These are phyloP conservation scores for Schwanniomyces occidentalis DNA, from an alignment of 805 yeast genomes.

Conservation along the genomic window DNA sequence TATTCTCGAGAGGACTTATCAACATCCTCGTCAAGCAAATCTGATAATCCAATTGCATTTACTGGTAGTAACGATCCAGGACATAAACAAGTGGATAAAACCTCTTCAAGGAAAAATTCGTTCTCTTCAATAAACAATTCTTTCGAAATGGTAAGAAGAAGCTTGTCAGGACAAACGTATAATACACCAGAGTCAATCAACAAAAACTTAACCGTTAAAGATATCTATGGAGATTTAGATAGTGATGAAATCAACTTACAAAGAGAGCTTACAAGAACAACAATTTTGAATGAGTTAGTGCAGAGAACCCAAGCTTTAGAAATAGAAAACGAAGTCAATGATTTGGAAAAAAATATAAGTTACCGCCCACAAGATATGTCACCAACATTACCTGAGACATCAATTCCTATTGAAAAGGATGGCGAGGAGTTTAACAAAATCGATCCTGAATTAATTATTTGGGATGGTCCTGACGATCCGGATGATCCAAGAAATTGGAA, in stretches of 20 bases:
- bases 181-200: neutral
- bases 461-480: conserved; percentile 32
- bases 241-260: conserved; percentile 28
- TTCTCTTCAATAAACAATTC: conserved; percentile 14
- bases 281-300: conserved; percentile 27
- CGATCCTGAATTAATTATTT: conserved; percentile 40
- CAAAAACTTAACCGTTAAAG: conserved; percentile 23
- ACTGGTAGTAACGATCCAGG: conserved; percentile 6
- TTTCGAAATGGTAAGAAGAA: conserved; percentile 17
- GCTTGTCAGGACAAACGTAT: conserved; percentile 12
- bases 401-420: conserved; percentile 25
- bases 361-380: conserved; percentile 1
- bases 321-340: neutral
- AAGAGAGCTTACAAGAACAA: conserved; percentile 31
- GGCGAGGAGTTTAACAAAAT: conserved; percentile 32
- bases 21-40: conserved; percentile 14
- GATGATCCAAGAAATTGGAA: conserved; percentile 39
- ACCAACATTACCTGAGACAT: conserved; percentile 9
- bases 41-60: conserved; percentile 13
- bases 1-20: conserved; percentile 6
- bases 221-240: conserved; percentile 33
- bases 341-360: conserved; percentile 8
- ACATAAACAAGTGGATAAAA: neutral
- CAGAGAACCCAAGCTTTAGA: conserved; percentile 16
- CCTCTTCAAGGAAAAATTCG: conserved; percentile 15